Evolutionary conservation across 1,284 basidiomycete genomes (phyloP), one percentile per base, ranked within the genome.

Genomic region (Microbotryomycetes sp.): DNA sequence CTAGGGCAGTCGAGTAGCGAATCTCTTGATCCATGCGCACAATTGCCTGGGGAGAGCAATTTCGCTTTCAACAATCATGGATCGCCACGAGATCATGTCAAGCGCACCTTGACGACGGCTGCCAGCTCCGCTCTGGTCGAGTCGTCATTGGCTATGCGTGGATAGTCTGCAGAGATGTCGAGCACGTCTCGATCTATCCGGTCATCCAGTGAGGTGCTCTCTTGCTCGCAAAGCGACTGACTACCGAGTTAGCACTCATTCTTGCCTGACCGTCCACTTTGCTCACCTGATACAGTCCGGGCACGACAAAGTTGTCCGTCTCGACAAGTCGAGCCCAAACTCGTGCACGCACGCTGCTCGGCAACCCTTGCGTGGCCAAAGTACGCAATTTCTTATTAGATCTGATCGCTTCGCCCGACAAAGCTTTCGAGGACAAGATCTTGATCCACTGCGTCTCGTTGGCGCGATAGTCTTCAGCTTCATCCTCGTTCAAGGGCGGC

Each of bases 311-410:
- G 2, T 82, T 83, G 70, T 86, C 85, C 62, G 84, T 84, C 66
- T 89, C 85, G 2, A 85, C 85, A 49, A 93, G 75, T 73, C 87
- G 86, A 51, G 83, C 83, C 90, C 90, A 93, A 2, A 92, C 88
- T 35, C 85, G 81, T 60, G 89, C 91, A 24, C 91, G 80, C 18
- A 94, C 85, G 6, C 85, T 88, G 1, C 86, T 82, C 0, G 93
- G 92, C 0, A 97, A 86, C 23, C 87, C 79, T 5, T 70, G 84
- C 41, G 91, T 89, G 16, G 93, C 75, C 29, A 96, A 76, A 71
- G 87, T 88, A 65, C 83, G 81, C 16, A 92, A 81, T 74, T 93
- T 94, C 76, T 91, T 91, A 73, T 80, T 88, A 78, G 89, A 89
- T 48, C 82, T 79, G 4, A 86, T 81, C 61, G 85, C 83, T 2